These are phyloP conservation scores for Zygoascus sp. DNA, from an alignment of 1,139 yeast genomes.

Conservation along the genomic window DNA sequence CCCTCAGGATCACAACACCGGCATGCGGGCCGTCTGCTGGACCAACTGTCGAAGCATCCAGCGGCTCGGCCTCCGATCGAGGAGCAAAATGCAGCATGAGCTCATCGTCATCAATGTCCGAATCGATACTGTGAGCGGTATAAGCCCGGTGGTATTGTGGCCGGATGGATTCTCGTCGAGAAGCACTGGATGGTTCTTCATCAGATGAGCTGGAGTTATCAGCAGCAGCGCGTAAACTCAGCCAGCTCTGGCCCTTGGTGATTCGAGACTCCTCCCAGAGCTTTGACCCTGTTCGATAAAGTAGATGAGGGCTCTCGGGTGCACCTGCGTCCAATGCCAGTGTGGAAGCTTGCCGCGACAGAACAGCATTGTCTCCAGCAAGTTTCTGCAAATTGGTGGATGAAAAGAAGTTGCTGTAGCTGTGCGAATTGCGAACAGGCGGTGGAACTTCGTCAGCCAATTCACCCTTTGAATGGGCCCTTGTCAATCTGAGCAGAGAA, in stretches of 20 bases:
- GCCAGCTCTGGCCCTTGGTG: conserved; percentile 29
- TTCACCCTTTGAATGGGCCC: conserved; percentile 2
- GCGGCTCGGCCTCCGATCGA: conserved; percentile 4
- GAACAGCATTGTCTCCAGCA: not conserved
- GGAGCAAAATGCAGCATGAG: conserved; percentile 10
- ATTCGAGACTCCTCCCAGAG: conserved; percentile 30
- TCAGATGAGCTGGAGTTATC: conserved; percentile 14
- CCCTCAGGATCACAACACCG: conserved; percentile 18
- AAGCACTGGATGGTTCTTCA: conserved; percentile 10
- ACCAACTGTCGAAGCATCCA: conserved; percentile 15
- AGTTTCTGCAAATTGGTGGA: conserved; percentile 10
- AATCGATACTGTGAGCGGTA: conserved; percentile 5
- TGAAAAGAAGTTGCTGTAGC: conserved; percentile 9
- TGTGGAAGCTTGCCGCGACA: not conserved
- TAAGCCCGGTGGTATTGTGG: conserved; percentile 8
- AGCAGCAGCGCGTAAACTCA: conserved; percentile 19
- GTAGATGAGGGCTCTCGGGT: conserved; percentile 13
- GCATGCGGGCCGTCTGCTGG: conserved; percentile 10
- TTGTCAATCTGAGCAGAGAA: not conserved
- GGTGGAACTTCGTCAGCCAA: not conserved
- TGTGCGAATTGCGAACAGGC: conserved; percentile 3
- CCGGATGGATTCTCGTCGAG: conserved; percentile 3
- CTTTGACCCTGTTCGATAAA: conserved; percentile 28
- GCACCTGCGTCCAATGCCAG: not conserved
- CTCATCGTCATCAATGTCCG: conserved; percentile 17